These are phyloP conservation scores for Aspergillus transmontanensis DNA, from an alignment of 2,329 filamentous ascomycete species.

Conservation along the genomic window DNA sequence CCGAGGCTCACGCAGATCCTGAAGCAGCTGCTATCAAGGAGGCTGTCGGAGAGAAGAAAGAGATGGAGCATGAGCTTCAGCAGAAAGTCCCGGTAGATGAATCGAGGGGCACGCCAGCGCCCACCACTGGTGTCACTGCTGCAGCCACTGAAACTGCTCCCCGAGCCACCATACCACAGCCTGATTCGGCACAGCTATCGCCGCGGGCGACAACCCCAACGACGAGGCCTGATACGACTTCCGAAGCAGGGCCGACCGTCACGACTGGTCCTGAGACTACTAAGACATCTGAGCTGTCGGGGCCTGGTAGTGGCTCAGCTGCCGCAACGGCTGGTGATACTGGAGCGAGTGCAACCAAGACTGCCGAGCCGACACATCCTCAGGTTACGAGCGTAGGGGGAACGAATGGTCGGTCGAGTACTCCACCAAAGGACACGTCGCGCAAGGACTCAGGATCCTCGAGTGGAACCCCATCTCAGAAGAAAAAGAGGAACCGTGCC, in stretches of 20 bases:
- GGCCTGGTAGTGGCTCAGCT: constrained; percentile 7
- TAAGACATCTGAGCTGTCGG: constrained; percentile 23
- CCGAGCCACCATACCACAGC: constrained; percentile 19
- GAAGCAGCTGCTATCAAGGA: constrained; percentile 71
- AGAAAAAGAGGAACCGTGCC: constrained; percentile 61
- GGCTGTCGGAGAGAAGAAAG: constrained; percentile 74
- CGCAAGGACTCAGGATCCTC: constrained; percentile 19
- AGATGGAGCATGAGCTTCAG: constrained; percentile 73
- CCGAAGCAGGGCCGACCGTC: constrained; percentile 8
- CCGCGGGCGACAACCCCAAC: constrained; percentile 17
- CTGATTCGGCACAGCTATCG: constrained; percentile 23
- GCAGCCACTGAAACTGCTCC: constrained; percentile 43
- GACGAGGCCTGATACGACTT: background rate
- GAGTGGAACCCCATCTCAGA: constrained; percentile 30
- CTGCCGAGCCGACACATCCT: constrained; percentile 11
- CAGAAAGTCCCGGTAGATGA: constrained; percentile 45
- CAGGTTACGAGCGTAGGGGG: background rate
- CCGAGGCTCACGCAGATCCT: constrained; percentile 60
- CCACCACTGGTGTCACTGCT: constrained; percentile 38
- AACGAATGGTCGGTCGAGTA: background rate
- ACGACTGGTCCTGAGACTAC: constrained; percentile 24
- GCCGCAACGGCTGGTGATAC: constrained; percentile 10
- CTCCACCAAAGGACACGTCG: constrained; percentile 32
- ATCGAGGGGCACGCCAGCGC: constrained; percentile 42
- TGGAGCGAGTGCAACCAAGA: constrained; percentile 19